phyloP scores from a whole-genome alignment of 2,329 filamentous ascomycete genomes.

The Verticillium albo-atrum region DNA sequence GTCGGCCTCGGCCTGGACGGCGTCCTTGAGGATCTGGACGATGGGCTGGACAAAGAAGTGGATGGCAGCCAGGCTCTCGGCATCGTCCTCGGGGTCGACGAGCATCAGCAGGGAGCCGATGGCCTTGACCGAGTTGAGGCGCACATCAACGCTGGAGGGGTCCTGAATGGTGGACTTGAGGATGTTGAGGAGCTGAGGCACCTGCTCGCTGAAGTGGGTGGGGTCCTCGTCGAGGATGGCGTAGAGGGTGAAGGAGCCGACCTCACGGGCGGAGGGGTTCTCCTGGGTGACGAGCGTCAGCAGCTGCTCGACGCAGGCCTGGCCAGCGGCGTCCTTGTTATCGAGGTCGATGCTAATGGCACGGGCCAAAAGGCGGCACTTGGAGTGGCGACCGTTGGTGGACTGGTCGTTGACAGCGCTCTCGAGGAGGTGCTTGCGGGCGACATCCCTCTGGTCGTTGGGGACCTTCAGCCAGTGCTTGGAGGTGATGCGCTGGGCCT shows the following conservation, averaged over 20 bases:
- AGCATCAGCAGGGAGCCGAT: conserved; percentile 84
- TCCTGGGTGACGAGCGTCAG: conserved; percentile 73
- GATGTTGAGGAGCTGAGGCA: conserved; percentile 72
- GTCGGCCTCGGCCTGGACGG: conserved; percentile 75
- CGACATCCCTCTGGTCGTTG: conserved; percentile 70
- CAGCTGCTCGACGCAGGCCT: conserved; percentile 77
- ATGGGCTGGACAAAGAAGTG: conserved; percentile 80
- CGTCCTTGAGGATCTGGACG: conserved; percentile 83
- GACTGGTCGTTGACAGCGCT: conserved; percentile 77
- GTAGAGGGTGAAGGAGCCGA: conserved; percentile 89
- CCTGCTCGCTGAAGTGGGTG: conserved; percentile 77
- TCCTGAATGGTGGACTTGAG: conserved; percentile 88
- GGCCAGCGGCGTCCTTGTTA: conserved; percentile 50
- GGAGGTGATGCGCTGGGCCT: conserved; percentile 74
- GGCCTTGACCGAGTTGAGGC: conserved; percentile 89
- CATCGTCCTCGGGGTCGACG: conserved; percentile 82
- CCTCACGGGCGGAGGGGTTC: conserved; percentile 76
- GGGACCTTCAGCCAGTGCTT: conserved; percentile 82
- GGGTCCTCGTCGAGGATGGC: conserved; percentile 87
- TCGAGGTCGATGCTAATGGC: conserved; percentile 80
- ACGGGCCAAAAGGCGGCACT: conserved; percentile 80
- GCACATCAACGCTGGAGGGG: conserved; percentile 84
- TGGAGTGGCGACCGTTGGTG: conserved; percentile 74
- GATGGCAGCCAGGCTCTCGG: conserved; percentile 66
- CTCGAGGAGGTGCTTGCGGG: conserved; percentile 79